Percentiles rank a stretch among this genome's conserved stretches.
phyloP scores from a whole-genome alignment of 2,329 filamentous ascomycete genomes.

The Ophiosphaerella herpotricha region DNA sequence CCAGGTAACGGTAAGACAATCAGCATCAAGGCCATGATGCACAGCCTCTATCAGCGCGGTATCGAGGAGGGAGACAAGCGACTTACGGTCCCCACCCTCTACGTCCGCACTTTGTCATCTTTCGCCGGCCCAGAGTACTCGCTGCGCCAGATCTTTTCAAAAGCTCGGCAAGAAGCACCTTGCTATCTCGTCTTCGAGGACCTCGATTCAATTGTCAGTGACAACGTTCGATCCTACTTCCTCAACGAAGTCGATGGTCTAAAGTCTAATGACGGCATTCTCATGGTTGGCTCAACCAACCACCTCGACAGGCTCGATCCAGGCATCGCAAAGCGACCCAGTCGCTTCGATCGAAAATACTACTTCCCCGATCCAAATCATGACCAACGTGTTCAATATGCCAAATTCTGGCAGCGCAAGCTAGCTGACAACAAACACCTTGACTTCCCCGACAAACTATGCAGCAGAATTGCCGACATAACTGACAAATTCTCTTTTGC shows the following conservation, averaged over 20 bases:
- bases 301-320: constrained; percentile 68
- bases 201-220: constrained; percentile 68
- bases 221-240: constrained; percentile 68
- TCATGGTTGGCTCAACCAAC: constrained; percentile 71
- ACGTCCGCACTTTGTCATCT: constrained; percentile 57
- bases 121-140: constrained; percentile 60
- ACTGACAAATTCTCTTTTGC: constrained; percentile 53
- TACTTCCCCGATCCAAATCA: constrained; percentile 49
- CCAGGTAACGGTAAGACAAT: constrained; percentile 71
- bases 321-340: constrained; percentile 58
- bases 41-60: constrained; percentile 61
- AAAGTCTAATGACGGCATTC: constrained; percentile 70
- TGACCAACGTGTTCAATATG: constrained; percentile 49
- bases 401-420: constrained; percentile 52
- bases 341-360: constrained; percentile 55
- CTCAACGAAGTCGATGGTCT: constrained; percentile 75
- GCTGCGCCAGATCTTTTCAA: constrained; percentile 44
- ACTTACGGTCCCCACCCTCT: constrained; percentile 58
- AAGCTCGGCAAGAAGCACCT: constrained; percentile 66
- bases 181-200: constrained; percentile 76
- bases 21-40: constrained; percentile 72
- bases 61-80: constrained; percentile 34
- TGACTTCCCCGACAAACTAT: constrained; percentile 50
- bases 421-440: constrained; percentile 43
- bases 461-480: constrained; percentile 46